phyloP scores from a whole-genome alignment of 2,329 filamentous ascomycete species.

The Cytospora schulzeri region DNA sequence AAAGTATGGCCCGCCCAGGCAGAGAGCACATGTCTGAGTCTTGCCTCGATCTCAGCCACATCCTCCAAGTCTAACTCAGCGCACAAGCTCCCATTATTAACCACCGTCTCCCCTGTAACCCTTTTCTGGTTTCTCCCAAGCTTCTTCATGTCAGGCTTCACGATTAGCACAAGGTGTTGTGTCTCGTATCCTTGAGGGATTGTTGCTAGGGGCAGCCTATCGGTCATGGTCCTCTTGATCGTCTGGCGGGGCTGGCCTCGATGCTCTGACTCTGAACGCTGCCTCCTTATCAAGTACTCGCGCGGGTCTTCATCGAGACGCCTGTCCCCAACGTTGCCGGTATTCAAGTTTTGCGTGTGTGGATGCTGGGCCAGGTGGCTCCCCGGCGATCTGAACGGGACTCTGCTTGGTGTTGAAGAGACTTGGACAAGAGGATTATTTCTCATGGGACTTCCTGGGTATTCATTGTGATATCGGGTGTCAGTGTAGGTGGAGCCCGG shows the following conservation, averaged over 20 bases:
- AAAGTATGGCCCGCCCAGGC: conserved; percentile 16
- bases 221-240: conserved; percentile 30
- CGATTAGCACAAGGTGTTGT: conserved; percentile 25
- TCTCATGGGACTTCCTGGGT: not conserved
- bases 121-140: not conserved
- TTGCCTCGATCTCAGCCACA: conserved; percentile 13
- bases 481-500: not conserved
- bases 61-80: conserved; percentile 15
- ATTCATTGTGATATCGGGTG: not conserved
- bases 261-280: conserved; percentile 27
- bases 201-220: conserved; percentile 33
- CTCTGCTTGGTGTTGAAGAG: not conserved
- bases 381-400: not conserved
- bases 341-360: not conserved
- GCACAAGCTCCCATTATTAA: not conserved
- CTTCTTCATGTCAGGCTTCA: conserved; percentile 10
- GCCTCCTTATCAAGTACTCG: conserved; percentile 30
- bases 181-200: conserved; percentile 26
- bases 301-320: conserved; percentile 22
- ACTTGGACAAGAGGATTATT: not conserved
- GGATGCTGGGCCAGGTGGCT: not conserved
- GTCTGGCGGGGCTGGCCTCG: conserved; percentile 24
- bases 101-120: not conserved
- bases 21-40: conserved; percentile 8
- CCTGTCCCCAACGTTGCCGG: not conserved